Evolutionary conservation across 192 early-diverging fungal genomes (phyloP).

Genomic region (Linnemannia elongata): DNA sequence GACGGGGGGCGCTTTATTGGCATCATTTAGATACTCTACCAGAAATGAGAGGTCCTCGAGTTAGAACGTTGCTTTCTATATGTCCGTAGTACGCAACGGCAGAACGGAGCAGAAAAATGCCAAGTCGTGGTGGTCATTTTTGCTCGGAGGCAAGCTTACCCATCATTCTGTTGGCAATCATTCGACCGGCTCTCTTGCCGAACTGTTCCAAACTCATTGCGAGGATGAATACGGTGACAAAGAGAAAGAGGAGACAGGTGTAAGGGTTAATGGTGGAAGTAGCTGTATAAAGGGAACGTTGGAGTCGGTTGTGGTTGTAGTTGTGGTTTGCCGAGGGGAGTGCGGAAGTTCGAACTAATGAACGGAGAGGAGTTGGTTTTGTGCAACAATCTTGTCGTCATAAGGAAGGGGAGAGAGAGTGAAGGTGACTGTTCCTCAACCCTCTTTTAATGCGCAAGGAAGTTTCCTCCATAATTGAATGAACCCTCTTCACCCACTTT

Average conservation of each 20-base stretch:
- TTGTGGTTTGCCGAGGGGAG: not conserved
- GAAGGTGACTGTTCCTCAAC: not conserved
- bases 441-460: not conserved
- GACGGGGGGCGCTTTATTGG: constrained; percentile 17
- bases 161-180: constrained; percentile 33
- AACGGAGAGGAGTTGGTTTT: not conserved
- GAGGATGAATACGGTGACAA: constrained; percentile 26
- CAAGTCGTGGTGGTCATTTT: not conserved
- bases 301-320: not conserved
- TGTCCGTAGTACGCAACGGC: not conserved
- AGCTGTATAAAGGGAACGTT: not conserved
- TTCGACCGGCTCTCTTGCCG: constrained; percentile 32
- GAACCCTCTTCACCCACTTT: not conserved
- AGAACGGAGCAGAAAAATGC: too few relatives aligned
- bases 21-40: constrained; percentile 31
- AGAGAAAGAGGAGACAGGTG: constrained; percentile 20
- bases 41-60: not conserved
- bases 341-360: not conserved
- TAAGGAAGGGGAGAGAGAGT: not conserved
- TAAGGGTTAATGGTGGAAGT: constrained; percentile 5
- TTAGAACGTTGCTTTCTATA: not conserved
- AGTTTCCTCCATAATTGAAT: constrained; percentile 1
- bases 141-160: constrained; percentile 34
- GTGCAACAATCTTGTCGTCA: not conserved
- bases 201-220: constrained; percentile 51